Evolutionary conservation across 192 early-diverging fungal species (phyloP), one percentile per base, ranked within the genome.

Genomic region (Kickxella alabastrina): DNA sequence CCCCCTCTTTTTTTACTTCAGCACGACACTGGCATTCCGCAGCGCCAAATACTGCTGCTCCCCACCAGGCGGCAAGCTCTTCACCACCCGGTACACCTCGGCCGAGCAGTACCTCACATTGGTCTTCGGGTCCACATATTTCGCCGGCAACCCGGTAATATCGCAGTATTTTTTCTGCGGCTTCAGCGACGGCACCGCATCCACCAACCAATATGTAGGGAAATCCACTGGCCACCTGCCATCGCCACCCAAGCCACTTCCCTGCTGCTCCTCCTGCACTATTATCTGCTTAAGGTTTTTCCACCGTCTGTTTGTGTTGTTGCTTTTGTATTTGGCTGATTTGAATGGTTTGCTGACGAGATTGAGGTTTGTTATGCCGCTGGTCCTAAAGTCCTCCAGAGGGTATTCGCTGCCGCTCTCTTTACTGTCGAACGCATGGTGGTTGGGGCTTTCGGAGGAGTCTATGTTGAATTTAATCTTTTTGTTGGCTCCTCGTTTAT

Each of bases 101-200:
- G 83, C 82, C 40, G 87, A 87, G 52, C 88, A 81, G 50, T 92
- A 94, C 15, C 92, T 75, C 27, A 94, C 61, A 10, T 85, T 76
- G 1, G 89, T 89, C 68, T 92, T 92, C 17, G 92, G 92, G 65
- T 94, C 92, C 1, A 89, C 91, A 61, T 94, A 94, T 13, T 61
- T 78, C 22, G 89, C 89, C 38, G 89, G 86, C 34, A 93, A 68
- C 15, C 91, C 91, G 6, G 91, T 93, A 41, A 93, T 82, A 58
- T 93, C 91, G 62, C 91, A 93, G 73, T 93, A 93, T 58, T 92
- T 92, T 71, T 91, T 91, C 57, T 83, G 82, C 10, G 91, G 91
- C 27, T 75, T 44, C 49, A 93, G 67, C 22, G 91, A 92, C 21
- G 91, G 91, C 48, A 88, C 76, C 10, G 87, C 87, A 58, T 93